phyloP scores from a whole-genome alignment of 208 protist species.

The Trypanosoma rangeli region DNA sequence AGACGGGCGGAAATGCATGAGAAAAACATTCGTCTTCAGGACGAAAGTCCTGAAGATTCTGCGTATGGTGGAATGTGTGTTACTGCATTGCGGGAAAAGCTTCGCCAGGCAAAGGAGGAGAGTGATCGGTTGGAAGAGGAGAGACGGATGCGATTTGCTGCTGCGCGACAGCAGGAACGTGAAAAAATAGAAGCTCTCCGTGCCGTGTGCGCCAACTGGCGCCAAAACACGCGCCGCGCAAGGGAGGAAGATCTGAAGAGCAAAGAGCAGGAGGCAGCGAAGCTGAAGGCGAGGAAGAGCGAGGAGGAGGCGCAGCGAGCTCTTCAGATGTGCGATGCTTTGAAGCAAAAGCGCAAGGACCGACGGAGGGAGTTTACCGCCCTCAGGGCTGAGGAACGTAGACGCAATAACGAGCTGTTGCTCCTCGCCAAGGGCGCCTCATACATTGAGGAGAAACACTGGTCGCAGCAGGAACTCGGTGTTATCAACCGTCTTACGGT shows the following conservation, averaged over 20 bases:
- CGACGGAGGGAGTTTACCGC: constrained; percentile 31
- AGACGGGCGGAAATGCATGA: constrained; percentile 27
- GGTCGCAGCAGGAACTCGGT: constrained; percentile 70
- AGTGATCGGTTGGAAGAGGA: constrained; percentile 17
- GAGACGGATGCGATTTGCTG: constrained; percentile 8
- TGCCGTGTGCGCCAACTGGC: constrained; percentile 29
- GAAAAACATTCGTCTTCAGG: constrained; percentile 6
- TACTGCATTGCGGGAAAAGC: constrained; percentile 10
- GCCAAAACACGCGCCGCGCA: constrained; percentile 33
- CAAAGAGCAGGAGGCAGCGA: constrained; percentile 24
- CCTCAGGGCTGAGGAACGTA: constrained; percentile 41
- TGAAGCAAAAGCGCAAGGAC: constrained; percentile 43
- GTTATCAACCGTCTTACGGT: constrained; percentile 44
- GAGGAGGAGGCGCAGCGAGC: constrained; percentile 44
- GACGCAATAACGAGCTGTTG: constrained; percentile 55
- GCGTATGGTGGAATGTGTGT: constrained; percentile 11
- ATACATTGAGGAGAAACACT: constrained; percentile 71
- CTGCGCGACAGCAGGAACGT: constrained; percentile 14
- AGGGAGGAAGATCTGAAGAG: constrained; percentile 31
- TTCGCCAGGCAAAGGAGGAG: constrained; percentile 14
- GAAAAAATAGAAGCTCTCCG: constrained; percentile 24
- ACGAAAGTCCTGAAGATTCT: neutral
- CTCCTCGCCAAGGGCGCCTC: constrained; percentile 54
- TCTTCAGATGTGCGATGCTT: constrained; percentile 46
- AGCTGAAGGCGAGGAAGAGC: constrained; percentile 30